These are phyloP conservation scores for Diversispora eburnea DNA, from an alignment of 192 early-diverging fungal species.

Conservation along the genomic window DNA sequence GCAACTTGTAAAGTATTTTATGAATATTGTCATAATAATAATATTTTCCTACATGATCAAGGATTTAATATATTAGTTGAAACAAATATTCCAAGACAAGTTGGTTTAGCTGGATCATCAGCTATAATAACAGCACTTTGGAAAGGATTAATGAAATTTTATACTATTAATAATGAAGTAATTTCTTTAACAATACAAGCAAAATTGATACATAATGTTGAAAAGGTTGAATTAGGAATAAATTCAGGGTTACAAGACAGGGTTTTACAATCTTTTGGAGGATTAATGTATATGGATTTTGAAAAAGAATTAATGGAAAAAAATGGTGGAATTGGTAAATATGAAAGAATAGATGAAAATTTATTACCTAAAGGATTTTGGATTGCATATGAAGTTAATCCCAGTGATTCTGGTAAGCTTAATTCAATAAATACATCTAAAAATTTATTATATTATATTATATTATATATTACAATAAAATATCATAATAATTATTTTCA, in stretches of 20 bases:
- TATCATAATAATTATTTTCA: neutral
- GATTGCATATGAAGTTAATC: constrained; percentile 52
- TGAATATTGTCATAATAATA: constrained; percentile 34
- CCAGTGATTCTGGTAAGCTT: constrained; percentile 50
- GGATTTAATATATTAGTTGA: constrained; percentile 53
- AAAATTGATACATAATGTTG: constrained; percentile 51
- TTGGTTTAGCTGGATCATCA: constrained; percentile 48
- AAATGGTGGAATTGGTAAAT: constrained; percentile 46
- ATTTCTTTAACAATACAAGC: constrained; percentile 53
- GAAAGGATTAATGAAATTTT: constrained; percentile 44
- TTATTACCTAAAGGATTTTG: constrained; percentile 41
- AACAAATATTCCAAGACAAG: constrained; percentile 63
- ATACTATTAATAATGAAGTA: constrained; percentile 28
- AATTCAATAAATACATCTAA: constrained; percentile 1
- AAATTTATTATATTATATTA: neutral
- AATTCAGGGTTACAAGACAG: constrained; percentile 61
- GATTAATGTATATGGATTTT: constrained; percentile 65
- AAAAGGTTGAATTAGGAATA: constrained; percentile 55
- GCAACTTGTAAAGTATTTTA: constrained; percentile 56
- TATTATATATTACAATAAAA: neutral
- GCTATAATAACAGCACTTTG: constrained; percentile 58
- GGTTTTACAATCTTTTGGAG: constrained; percentile 61
- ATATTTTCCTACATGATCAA: constrained; percentile 35
- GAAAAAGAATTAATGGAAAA: constrained; percentile 42
- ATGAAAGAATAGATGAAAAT: constrained; percentile 36